Evolutionary conservation across 495 filamentous ascomycete species (phyloP), one percentile per base, ranked within the genome.

Genomic region (Hypoxylon trugodes): DNA sequence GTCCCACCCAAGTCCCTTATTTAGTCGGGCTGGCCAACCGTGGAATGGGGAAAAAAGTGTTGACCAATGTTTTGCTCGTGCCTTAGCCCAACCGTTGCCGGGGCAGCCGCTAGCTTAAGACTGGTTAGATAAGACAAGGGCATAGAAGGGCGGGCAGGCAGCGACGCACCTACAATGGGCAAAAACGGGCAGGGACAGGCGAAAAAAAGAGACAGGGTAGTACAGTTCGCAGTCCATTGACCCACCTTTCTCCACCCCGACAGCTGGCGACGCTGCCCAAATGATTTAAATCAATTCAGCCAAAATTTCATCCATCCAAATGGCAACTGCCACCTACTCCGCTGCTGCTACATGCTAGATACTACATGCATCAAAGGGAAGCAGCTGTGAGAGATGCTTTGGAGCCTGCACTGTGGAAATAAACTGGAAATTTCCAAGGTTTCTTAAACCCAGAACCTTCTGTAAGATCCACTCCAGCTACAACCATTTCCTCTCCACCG

Each of bases 21-120:
- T 66, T 58, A 58, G 65, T 50, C 53, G 48, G 55, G 51, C 41
- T 21, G 49, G 37, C 47, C 47, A 66, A 37, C 28, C 38, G 25
- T 35, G 65, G 60, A 59, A 55, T 63, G 32, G 46, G 18, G 42
- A 48, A 66, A 61, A 35, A 45, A 43, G 61, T 62, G 51, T 59
- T 63, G 47, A 36, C 66, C 53, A 51, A 69, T 66, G 56, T 65
- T 65, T 65, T 52, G 25, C 25, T 58, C 46, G 48, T 46, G 30
- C 18, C 63, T 49, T 37, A 32, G 35, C 32, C 51, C 36, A 18
- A 59, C 41, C 55, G 68, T 70, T 70, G 69, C 58, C 48, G 33
- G 69, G 69, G 69, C 69, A 71, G 69, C 69, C 65, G 35, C n/a
- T n/a, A n/a, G n/a, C 28, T 38, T 65, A 52, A 54, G 45, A n/a